Evolutionary conservation across 176 grass and related monocot species (phyloP).

Genomic region (Saccharum spontaneum): DNA sequence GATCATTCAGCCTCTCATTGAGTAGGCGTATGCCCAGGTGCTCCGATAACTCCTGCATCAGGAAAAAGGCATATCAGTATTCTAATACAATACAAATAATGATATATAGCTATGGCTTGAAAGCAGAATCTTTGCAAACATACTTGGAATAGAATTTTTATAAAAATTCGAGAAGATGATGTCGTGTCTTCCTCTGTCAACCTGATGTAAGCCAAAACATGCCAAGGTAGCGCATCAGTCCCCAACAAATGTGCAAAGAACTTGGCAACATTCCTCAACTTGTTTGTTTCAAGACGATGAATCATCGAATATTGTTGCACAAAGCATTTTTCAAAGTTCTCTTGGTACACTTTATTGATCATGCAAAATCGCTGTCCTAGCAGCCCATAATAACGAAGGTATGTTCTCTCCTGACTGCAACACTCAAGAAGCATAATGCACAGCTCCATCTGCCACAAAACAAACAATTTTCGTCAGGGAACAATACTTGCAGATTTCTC

Average conservation of each 20-base stretch:
- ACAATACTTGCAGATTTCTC: not conserved
- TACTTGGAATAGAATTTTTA: slow-evolving; percentile 99
- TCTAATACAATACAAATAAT: slow-evolving; percentile 5
- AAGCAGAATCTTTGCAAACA: slow-evolving; percentile 15
- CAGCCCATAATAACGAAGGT: slow-evolving; percentile 88
- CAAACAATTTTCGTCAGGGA: not conserved
- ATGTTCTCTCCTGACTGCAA: slow-evolving; percentile 95
- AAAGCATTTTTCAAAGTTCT: slow-evolving; percentile 95
- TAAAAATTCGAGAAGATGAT: slow-evolving; percentile 91
- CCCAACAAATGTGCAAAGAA: slow-evolving; percentile 95
- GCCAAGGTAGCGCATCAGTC: slow-evolving; percentile 83
- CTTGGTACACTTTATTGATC: slow-evolving; percentile 92
- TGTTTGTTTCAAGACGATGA: slow-evolving; percentile 89
- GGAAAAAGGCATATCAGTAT: not conserved
- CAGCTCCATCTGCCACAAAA: slow-evolving; percentile 76
- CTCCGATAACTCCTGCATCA: slow-evolving; percentile 74
- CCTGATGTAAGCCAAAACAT: slow-evolving; percentile 88
- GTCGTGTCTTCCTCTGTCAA: slow-evolving; percentile 97
- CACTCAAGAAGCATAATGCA: slow-evolving; percentile 96
- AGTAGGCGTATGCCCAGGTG: slow-evolving; percentile 85
- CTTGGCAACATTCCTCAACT: slow-evolving; percentile 91
- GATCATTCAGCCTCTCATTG: slow-evolving; percentile 89
- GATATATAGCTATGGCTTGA: not conserved
- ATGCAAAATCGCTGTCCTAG: slow-evolving; percentile 92
- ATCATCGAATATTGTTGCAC: slow-evolving; percentile 98